Evolutionary conservation across 495 filamentous ascomycete species (phyloP), one percentile per base, ranked within the genome.

Genomic region (Aspergillus sclerotioniger): DNA sequence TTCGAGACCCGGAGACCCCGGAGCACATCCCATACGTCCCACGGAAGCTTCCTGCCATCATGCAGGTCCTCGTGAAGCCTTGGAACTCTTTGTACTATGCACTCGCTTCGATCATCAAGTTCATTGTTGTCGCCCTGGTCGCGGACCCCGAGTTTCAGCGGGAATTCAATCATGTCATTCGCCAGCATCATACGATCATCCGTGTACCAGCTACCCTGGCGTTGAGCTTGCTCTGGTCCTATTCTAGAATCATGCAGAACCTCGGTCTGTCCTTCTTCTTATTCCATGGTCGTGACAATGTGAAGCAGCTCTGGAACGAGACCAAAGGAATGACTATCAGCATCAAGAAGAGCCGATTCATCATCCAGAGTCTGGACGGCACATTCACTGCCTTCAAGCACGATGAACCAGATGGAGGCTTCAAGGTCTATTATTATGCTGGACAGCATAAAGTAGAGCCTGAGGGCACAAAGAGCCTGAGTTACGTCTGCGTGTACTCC

Each of bases 111-210:
- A 60, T 64, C 8, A 63, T 79, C 68, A 86, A 86, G 56, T 85
- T 84, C 63, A 62, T 80, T 20, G 69, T 81, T 8, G 71, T 84
- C 51, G 76, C 83, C 20, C 53, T 80, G 16, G 68, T 83, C 25
- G 83, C 82, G 8, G 83, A 86, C 62, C 75, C 79, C 8, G 83
- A 86, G 56, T 84, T 81, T 61, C 83, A 86, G 57, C 68, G 82
- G 48, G 83, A 86, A 51, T 71, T 84, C 50, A 68, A 82, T 12
- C 80, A 79, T 64, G 72, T 80, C 41, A 67, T 78, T n/a, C 59
- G 63, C 35, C 32, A 47, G 5, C 68, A 68, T 21, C 71, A 71
- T 6, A 41, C 59, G 8, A 17, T 75, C 31, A 45, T 81, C 12
- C 76, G 74, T 13, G 72, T 73, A 21, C 76, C 80, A 4, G 54